Evolutionary conservation across 2,329 filamentous ascomycete genomes (phyloP).

Genomic region (Fusarium pilosicola): DNA sequence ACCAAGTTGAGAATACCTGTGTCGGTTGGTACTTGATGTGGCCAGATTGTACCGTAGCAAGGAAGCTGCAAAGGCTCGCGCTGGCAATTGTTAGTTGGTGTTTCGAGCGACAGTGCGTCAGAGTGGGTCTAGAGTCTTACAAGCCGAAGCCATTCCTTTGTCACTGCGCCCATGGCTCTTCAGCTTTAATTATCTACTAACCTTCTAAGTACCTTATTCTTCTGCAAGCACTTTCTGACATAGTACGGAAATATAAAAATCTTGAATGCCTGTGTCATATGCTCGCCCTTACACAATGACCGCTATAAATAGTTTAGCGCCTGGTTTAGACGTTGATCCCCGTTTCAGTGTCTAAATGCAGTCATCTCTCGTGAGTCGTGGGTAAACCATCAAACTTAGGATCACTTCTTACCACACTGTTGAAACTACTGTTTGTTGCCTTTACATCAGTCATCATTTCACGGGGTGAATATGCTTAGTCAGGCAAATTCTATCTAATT

Average conservation of each 20-base stretch:
- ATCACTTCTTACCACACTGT: background rate
- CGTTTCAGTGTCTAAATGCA: background rate
- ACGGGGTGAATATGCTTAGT: too few species aligned
- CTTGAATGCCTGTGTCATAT: background rate
- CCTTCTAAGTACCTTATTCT: too few species aligned
- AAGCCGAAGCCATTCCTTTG: background rate
- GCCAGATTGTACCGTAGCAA: slow-evolving; percentile 30
- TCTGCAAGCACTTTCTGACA: background rate
- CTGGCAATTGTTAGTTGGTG: slow-evolving; percentile 25
- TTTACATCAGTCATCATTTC: too few species aligned
- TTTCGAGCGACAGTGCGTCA: slow-evolving; percentile 40
- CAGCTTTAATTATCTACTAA: background rate
- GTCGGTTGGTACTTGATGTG: slow-evolving; percentile 23
- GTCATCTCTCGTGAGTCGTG: slow-evolving; percentile 3
- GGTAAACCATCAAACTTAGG: background rate
- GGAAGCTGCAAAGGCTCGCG: slow-evolving; percentile 16
- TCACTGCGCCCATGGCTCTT: background rate
- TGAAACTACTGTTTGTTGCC: too few species aligned
- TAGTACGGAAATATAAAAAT: background rate
- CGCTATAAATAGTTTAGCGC: background rate
- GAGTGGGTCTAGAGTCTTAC: slow-evolving; percentile 37
- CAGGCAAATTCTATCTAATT: too few species aligned
- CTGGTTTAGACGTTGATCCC: background rate
- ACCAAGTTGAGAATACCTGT: background rate
- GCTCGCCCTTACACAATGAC: background rate